Conservation (phyloP, 192 early-diverging fungal genomes). For the Thamnidium elegans region DNA sequence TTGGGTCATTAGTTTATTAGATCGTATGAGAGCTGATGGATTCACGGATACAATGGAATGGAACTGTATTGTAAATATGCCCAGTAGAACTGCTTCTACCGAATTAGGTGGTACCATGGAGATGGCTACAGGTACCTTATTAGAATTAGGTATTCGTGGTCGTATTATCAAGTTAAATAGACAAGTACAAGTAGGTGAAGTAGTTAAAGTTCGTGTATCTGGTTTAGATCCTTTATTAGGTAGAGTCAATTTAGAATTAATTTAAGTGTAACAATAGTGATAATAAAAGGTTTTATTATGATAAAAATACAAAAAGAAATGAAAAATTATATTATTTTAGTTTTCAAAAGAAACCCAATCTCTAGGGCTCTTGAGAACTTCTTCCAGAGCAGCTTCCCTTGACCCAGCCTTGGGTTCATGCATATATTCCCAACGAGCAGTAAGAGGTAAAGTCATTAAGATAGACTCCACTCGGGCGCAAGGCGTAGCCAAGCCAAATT, state of each 20-base stretch:
- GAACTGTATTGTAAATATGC: conserved; percentile 7
- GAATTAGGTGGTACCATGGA: conserved; percentile 15
- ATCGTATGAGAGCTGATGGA: conserved; percentile 38
- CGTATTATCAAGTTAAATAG: conserved; percentile 8
- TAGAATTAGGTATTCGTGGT: conserved; percentile 22
- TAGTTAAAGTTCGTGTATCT: conserved; percentile 14
- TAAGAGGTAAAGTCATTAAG: conserved; percentile 91
- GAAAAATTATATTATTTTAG: not conserved
- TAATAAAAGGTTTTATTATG: not conserved
- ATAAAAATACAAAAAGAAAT: not conserved
- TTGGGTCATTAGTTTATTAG: conserved; percentile 59
- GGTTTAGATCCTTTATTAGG: conserved; percentile 11
- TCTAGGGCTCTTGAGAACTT: conserved; percentile 73
- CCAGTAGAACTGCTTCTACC: not conserved
- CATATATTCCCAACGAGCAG: conserved; percentile 95
- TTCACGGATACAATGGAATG: conserved; percentile 6
- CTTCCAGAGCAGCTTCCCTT: conserved; percentile 67
- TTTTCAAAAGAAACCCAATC: conserved; percentile 60
- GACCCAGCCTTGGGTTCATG: conserved; percentile 64
- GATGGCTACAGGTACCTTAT: conserved; percentile 9
- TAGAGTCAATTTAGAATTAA: conserved; percentile 6
- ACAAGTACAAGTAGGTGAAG: conserved; percentile 13
- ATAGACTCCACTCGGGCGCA: conserved; percentile 95
- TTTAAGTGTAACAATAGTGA: conserved; percentile 7
- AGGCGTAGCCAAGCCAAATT: conserved; percentile 91